Conservation (phyloP, 2,329 filamentous ascomycete genomes). For the Bipolaris cookei region DNA sequence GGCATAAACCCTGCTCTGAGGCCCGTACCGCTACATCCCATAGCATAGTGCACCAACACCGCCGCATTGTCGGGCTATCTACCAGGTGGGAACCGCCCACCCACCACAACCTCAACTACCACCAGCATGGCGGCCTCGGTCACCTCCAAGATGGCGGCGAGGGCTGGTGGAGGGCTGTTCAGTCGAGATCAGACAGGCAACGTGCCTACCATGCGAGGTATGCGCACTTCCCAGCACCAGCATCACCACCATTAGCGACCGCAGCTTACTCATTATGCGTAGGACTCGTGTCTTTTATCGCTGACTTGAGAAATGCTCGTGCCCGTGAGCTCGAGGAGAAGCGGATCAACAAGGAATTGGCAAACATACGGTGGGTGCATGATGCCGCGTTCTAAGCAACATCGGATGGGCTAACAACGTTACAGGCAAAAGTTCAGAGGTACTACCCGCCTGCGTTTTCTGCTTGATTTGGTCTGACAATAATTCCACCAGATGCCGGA, state of each 20-base stretch:
- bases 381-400: slow-evolving; percentile 8
- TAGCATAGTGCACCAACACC: slow-evolving; percentile 15
- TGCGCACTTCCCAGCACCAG: background rate
- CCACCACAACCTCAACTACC: slow-evolving; percentile 25
- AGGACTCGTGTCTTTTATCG: slow-evolving; percentile 97
- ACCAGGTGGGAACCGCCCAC: slow-evolving; percentile 43
- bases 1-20: slow-evolving; percentile 36
- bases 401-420: slow-evolving; percentile 33
- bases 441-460: slow-evolving; percentile 30
- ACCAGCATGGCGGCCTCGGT: slow-evolving; percentile 34
- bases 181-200: slow-evolving; percentile 52
- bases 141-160: slow-evolving; percentile 47
- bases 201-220: slow-evolving; percentile 52
- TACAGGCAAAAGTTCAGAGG: slow-evolving; percentile 90
- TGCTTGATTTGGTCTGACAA: slow-evolving; percentile 21
- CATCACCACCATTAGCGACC: background rate
- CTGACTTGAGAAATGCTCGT: slow-evolving; percentile 91
- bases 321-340: slow-evolving; percentile 97
- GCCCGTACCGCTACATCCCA: slow-evolving; percentile 9
- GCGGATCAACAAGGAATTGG: slow-evolving; percentile 98
- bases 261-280: slow-evolving; percentile 29
- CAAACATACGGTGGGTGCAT: slow-evolving; percentile 79
- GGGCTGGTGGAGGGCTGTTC: slow-evolving; percentile 49
- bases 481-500: slow-evolving; percentile 68
- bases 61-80: slow-evolving; percentile 38